phyloP scores from a whole-genome alignment of 2,329 filamentous ascomycete genomes.

The Thermomyces lanuginosus region DNA sequence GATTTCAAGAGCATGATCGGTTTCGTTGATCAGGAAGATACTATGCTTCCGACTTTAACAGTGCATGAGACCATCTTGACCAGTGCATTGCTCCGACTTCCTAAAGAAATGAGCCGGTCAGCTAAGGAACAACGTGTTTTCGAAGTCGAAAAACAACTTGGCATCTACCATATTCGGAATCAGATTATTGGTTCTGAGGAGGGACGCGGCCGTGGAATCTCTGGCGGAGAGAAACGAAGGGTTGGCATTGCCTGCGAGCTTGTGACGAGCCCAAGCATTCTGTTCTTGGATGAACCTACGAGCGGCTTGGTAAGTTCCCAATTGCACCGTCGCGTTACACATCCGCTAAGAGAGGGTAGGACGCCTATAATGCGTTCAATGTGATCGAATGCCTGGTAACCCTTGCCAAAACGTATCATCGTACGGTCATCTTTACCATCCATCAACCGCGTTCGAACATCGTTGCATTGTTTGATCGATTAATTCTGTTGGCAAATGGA shows the following conservation, averaged over 20 bases:
- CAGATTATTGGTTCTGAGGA: conserved; percentile 94
- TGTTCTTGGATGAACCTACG: conserved; percentile 93
- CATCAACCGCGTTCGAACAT: conserved; percentile 97
- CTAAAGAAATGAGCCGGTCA: conserved; percentile 68
- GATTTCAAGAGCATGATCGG: conserved; percentile 88
- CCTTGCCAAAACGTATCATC: conserved; percentile 86
- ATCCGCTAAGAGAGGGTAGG: too few species aligned
- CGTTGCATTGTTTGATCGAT: conserved; percentile 84
- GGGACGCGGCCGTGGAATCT: conserved; percentile 83
- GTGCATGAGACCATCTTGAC: conserved; percentile 96
- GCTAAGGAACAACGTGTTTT: conserved; percentile 84
- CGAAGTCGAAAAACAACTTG: conserved; percentile 90
- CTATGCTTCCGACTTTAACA: conserved; percentile 85
- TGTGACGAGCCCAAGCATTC: conserved; percentile 89
- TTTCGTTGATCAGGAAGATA: conserved; percentile 96
- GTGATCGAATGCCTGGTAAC: conserved; percentile 92
- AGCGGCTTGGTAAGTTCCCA: conserved; percentile 49
- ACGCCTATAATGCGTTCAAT: conserved; percentile 96
- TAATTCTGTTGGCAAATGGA: conserved; percentile 80
- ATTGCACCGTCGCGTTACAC: too few species aligned
- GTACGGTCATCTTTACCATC: conserved; percentile 95
- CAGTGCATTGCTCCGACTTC: conserved; percentile 81
- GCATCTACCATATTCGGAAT: conserved; percentile 84
- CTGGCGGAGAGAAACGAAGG: conserved; percentile 86
- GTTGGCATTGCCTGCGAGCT: conserved; percentile 96